Percentiles rank a stretch among this genome's conserved stretches.
Evolutionary conservation across 2,329 filamentous ascomycete genomes (phyloP).

Genomic region (Ceratocystis alfenasii): DNA sequence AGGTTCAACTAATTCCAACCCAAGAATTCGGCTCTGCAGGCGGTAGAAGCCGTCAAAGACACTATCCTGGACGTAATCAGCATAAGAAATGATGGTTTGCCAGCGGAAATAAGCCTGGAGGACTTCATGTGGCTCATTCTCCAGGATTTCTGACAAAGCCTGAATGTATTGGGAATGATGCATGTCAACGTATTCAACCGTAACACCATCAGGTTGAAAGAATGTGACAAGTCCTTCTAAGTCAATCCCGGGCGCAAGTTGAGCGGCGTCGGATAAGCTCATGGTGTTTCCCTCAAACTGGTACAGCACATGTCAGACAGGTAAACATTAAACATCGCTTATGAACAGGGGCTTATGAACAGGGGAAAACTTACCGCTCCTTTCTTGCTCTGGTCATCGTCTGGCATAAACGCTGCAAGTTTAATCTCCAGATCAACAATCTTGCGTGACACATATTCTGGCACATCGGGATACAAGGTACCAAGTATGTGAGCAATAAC

Average conservation of each 20-base stretch:
- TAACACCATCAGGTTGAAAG: conserved; percentile 29
- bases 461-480: conserved; percentile 29
- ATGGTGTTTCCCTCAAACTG: conserved; percentile 40
- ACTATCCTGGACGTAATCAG: conserved; percentile 45
- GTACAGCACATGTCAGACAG: neutral
- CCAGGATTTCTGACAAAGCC: conserved; percentile 44
- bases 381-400: conserved; percentile 46
- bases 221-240: conserved; percentile 41
- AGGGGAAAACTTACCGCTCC: conserved; percentile 38
- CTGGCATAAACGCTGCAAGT: conserved; percentile 47
- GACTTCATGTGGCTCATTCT: conserved; percentile 40
- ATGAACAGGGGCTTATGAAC: neutral
- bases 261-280: conserved; percentile 42
- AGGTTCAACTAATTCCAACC: conserved; percentile 48
- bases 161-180: conserved; percentile 49
- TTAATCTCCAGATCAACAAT: conserved; percentile 48
- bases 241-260: conserved; percentile 44
- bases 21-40: conserved; percentile 49
- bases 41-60: conserved; percentile 47
- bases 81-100: conserved; percentile 47
- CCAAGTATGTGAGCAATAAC: conserved; percentile 25
- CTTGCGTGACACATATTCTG: conserved; percentile 32
- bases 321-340: neutral
- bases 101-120: conserved; percentile 51
- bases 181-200: conserved; percentile 43